These are phyloP conservation scores for Tremellales sp. DNA, from an alignment of 1,284 basidiomycete genomes.

Conservation along the genomic window DNA sequence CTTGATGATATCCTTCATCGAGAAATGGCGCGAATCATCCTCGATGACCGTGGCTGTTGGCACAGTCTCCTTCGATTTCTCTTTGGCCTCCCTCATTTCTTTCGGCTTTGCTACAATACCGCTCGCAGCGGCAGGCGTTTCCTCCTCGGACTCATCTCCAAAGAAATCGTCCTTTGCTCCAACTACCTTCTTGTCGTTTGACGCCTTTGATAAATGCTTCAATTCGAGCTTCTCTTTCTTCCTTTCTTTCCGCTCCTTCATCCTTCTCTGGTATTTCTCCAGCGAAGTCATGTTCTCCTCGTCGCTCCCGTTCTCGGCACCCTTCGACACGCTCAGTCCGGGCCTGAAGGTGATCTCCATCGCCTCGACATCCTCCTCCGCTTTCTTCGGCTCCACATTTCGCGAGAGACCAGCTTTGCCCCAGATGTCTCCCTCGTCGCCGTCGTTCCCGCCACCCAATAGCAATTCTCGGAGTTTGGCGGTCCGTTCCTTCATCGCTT, in stretches of 20 bases:
- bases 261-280: constrained; percentile 73
- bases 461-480: constrained; percentile 67
- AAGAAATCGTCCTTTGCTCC: constrained; percentile 66
- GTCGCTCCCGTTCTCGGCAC: constrained; percentile 40
- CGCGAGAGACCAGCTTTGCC: constrained; percentile 49
- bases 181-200: constrained; percentile 28
- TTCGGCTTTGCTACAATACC: constrained; percentile 4
- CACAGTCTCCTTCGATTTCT: constrained; percentile 4
- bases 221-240: constrained; percentile 54
- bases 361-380: constrained; percentile 52
- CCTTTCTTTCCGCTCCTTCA: constrained; percentile 76
- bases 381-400: constrained; percentile 22
- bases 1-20: constrained; percentile 84
- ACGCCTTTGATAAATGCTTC: constrained; percentile 37
- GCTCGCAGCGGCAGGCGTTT: constrained; percentile 10
- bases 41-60: constrained; percentile 7
- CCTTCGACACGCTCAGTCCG: constrained; percentile 58
- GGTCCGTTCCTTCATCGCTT: constrained; percentile 49
- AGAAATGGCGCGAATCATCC: constrained; percentile 59
- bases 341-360: constrained; percentile 94
- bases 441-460: constrained; percentile 61
- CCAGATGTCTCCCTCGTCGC: constrained; percentile 62
- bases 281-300: constrained; percentile 72
- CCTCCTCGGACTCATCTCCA: constrained; percentile 53
- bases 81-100: constrained; percentile 4